Evolutionary conservation across 345 rosid species (phyloP), one percentile per base, ranked within the genome.

Genomic region (Salix koriyanagi): DNA sequence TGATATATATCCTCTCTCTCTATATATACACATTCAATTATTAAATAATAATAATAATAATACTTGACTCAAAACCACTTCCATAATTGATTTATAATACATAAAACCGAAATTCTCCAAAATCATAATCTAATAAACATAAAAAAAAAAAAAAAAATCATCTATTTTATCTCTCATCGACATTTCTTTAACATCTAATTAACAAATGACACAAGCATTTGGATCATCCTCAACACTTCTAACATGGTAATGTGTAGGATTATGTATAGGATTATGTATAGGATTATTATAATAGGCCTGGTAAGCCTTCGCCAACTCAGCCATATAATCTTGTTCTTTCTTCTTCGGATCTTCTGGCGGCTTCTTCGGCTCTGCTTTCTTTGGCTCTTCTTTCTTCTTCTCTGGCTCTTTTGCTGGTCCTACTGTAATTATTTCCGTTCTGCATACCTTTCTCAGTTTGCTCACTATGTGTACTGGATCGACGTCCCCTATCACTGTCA

Each of bases 321-420:
- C 67, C 42, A 81, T 69, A 0, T 74, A 71, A 25, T 85, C 79
- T 61, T 80, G 82, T 72, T 2, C 76, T 23, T 84, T 69, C 67
- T 86, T 81, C 78, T 74, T 73, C n/a, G 36, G 4, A 1, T 73
- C 80, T 2, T 68, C 83, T 10, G 42, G 32, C 77, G 42, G 32
- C 77, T 84, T 82, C 76, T 84, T 81, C 0, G 60, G 71, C 26
- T 75, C 83, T 46, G 61, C 74, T 64, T 80, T 72, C 72, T 65
- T 86, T 1, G 87, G 85, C 61, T 86, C 87, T 25, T 88, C 90
- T 34, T 89, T 87, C 83, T 88, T 87, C 82, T 85, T 80, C 76
- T 88, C 91, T 0, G 86, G 87, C 76, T 89, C 88, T 78, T 90
- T 92, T 34, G 86, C 90, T 28, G 80, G 90, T 74, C 90, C 97